Percentiles rank a stretch among this genome's conserved stretches.
phyloP scores from a whole-genome alignment of 805 yeast genomes.

The Saccharomycopsis olivae region DNA sequence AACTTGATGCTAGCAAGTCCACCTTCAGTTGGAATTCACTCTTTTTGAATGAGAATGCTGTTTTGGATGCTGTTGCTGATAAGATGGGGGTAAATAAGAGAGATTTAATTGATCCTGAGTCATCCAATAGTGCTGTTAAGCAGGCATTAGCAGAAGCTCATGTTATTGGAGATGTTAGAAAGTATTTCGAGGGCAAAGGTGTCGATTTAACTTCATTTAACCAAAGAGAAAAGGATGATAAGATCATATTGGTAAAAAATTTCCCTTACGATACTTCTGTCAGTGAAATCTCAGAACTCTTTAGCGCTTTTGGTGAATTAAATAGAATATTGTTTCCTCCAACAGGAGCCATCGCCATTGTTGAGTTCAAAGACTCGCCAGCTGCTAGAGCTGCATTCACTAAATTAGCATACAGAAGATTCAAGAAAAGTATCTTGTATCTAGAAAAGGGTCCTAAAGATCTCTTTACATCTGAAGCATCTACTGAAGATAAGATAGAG shows the following conservation, averaged over 20 bases:
- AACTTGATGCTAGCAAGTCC: conserved; percentile 72
- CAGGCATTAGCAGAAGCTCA: conserved; percentile 97
- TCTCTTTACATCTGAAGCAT: conserved; percentile 30
- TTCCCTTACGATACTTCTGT: conserved; percentile 80
- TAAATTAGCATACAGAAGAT: conserved; percentile 76
- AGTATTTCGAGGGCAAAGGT: conserved; percentile 75
- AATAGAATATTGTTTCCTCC: conserved; percentile 87
- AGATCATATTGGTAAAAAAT: conserved; percentile 74
- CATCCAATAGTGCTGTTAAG: conserved; percentile 80
- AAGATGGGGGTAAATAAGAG: conserved; percentile 77
- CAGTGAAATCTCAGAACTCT: conserved; percentile 74
- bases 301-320: conserved; percentile 69
- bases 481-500: conserved; percentile 23
- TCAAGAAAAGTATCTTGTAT: conserved; percentile 79
- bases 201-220: conserved; percentile 70
- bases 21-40: conserved; percentile 95
- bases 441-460: conserved; percentile 90
- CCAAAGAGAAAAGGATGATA: conserved; percentile 65
- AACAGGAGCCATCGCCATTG: conserved; percentile 89
- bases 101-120: conserved; percentile 79
- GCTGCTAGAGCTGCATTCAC: conserved; percentile 84
- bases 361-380: conserved; percentile 76
- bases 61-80: conserved; percentile 77
- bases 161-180: conserved; percentile 83
- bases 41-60: conserved; percentile 85